These are phyloP conservation scores for Colletotrichum sublineola DNA, from an alignment of 2,329 filamentous ascomycete genomes.

Conservation along the genomic window DNA sequence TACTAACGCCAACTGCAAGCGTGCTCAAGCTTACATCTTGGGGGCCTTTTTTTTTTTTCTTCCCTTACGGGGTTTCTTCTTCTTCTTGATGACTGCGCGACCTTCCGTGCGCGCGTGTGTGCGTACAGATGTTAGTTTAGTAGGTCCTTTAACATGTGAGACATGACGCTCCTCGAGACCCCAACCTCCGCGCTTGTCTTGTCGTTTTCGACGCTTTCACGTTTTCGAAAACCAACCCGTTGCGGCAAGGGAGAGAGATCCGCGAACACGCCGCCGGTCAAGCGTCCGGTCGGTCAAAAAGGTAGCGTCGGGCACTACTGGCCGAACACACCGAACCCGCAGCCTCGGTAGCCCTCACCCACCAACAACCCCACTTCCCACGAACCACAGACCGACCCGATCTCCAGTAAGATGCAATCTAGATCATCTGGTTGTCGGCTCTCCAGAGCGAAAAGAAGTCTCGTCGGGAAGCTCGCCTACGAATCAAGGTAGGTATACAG, in stretches of 20 bases:
- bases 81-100: constrained; percentile 2
- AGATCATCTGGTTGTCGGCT: constrained; percentile 25
- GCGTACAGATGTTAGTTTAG: background rate
- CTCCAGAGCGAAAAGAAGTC: background rate
- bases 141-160: constrained; percentile 30
- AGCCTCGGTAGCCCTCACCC: background rate
- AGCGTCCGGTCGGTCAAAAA: background rate
- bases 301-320: constrained; percentile 12
- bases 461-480: background rate
- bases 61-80: background rate
- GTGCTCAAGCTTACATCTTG: background rate
- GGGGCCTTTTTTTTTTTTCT: background rate
- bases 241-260: background rate
- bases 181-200: constrained; percentile 9
- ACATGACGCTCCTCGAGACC: background rate
- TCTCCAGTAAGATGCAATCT: background rate
- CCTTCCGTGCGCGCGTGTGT: too few species aligned
- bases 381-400: constrained; percentile 18
- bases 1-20: constrained; percentile 19
- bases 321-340: constrained; percentile 11
- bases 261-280: background rate
- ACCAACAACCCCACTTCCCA: background rate
- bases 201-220: too few species aligned
- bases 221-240: background rate
- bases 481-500: background rate